Evolutionary conservation across 257 asterid genomes (phyloP).

Genomic region (Solanum corneliomulleri): DNA sequence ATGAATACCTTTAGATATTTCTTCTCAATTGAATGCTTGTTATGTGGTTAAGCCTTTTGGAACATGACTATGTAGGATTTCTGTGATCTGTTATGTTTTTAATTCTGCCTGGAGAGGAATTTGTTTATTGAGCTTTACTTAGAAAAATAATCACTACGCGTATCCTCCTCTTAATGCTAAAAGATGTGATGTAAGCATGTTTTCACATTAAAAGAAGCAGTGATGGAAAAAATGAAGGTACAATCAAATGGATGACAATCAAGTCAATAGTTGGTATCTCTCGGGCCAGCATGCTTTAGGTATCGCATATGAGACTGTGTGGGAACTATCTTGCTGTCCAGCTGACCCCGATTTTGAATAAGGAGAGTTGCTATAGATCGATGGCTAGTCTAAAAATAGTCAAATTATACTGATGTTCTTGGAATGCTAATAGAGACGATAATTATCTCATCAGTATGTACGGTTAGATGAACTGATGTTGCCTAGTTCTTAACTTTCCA

Average conservation of each 20-base stretch:
- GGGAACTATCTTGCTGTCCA: neutral
- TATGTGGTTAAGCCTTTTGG: neutral
- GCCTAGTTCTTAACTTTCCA: neutral
- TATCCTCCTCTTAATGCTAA: neutral
- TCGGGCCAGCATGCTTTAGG: neutral
- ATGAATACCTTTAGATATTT: neutral
- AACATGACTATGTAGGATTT: neutral
- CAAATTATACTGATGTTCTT: neutral
- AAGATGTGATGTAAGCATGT: neutral
- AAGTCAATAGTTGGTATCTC: neutral
- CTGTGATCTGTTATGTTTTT: neutral
- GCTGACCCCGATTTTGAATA: neutral
- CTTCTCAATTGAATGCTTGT: neutral
- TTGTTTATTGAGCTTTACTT: neutral
- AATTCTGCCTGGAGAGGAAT: neutral
- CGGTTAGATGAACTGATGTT: neutral
- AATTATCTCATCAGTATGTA: neutral
- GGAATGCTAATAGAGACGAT: neutral
- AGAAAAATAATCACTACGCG: neutral
- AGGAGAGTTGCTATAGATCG: neutral
- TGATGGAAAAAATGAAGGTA: neutral
- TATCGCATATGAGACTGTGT: neutral
- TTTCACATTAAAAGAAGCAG: neutral
- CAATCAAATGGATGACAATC: neutral
- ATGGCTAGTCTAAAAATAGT: neutral